Conservation (phyloP, 306 rosid genomes). For the Elaeagnus macrophylla region DNA sequence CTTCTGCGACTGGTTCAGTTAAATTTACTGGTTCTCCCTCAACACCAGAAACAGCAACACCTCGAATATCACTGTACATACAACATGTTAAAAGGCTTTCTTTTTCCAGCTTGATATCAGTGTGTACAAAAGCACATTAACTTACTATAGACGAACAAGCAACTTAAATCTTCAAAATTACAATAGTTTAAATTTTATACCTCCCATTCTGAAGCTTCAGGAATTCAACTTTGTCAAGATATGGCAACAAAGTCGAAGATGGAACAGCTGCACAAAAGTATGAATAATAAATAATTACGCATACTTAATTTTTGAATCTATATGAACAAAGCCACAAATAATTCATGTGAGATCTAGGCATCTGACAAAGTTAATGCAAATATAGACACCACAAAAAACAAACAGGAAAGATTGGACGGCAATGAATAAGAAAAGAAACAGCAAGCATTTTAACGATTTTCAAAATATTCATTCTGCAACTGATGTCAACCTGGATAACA, state of each 20-base stretch:
- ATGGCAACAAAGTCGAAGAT: slow-evolving; percentile 39
- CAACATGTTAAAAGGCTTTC: too few relatives aligned
- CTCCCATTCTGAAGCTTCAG: slow-evolving; percentile 92
- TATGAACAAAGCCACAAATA: neutral
- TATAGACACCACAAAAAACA: slow-evolving; percentile 9
- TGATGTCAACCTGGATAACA: slow-evolving; percentile 41
- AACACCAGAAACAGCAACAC: slow-evolving; percentile 87
- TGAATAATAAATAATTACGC: slow-evolving; percentile 9
- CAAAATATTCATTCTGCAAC: slow-evolving; percentile 21
- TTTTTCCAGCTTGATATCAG: too few relatives aligned
- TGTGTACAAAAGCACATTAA: too few relatives aligned
- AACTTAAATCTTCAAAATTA: slow-evolving; percentile 4
- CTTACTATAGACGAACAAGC: too few relatives aligned
- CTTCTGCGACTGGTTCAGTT: slow-evolving; percentile 85
- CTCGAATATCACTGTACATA: slow-evolving; percentile 76
- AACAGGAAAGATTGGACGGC: neutral
- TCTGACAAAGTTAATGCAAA: neutral
- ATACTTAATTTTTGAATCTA: slow-evolving; percentile 1
- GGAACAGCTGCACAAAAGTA: slow-evolving; percentile 55
- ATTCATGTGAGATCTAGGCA: slow-evolving; percentile 5
- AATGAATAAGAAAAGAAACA: neutral
- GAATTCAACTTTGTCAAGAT: slow-evolving; percentile 61
- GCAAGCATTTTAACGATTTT: slow-evolving; percentile 17
- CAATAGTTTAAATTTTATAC: slow-evolving; percentile 23
- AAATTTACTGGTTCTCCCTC: slow-evolving; percentile 79